Evolutionary conservation across 78 protist genomes (phyloP), one percentile per base, ranked within the genome.

Genomic region (Bodo saltans): DNA sequence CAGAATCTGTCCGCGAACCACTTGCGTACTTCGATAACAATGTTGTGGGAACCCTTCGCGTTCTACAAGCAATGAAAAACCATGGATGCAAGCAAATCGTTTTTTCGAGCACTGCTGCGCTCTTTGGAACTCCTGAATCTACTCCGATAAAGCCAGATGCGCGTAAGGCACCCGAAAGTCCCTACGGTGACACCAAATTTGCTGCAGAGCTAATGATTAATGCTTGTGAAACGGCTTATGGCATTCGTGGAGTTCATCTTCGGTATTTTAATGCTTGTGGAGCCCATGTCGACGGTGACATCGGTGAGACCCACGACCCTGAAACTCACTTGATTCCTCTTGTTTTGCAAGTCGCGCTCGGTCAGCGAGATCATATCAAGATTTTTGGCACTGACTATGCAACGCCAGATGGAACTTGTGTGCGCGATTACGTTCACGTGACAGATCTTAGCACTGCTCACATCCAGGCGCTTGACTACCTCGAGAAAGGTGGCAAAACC

Each of bases 251-350:
- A 35, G 42, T 87, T 47, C 0, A n/a, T 39, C 72, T 93, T 11
- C 92, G 99, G 60, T 98, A 98, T 88, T 98, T 98, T 83, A 98
- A 98, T 86, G 98, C 99, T 23, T 69, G 87, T 0, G 99, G 99
- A 37, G 99, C 99, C 26, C 99, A 97, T 89, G 72, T 68, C 37
- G 35, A 83, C 30, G 98, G 98, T 0, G 37, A 2, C 38, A 96
- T 98, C 72, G 99, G 99, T 34, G 99, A 98, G 73, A 53, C 34
- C 30, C 84, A 69, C 30, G 97, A 96, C 83, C 99, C 98, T 28
- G 3, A 75, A 23, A 95, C 88, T 90, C 93, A 97, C 83, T 92
- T 98, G 52, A 93, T 97, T 91, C 99, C 99, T 12, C 90, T 78
- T 60, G 80, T 97, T 0, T 8, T 83, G 68, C 84, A 94, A 92